Percentiles rank a stretch among this genome's conserved stretches.
Conservation (phyloP, 1,284 basidiomycete species). For the Leccinum pseudoinsigne region DNA sequence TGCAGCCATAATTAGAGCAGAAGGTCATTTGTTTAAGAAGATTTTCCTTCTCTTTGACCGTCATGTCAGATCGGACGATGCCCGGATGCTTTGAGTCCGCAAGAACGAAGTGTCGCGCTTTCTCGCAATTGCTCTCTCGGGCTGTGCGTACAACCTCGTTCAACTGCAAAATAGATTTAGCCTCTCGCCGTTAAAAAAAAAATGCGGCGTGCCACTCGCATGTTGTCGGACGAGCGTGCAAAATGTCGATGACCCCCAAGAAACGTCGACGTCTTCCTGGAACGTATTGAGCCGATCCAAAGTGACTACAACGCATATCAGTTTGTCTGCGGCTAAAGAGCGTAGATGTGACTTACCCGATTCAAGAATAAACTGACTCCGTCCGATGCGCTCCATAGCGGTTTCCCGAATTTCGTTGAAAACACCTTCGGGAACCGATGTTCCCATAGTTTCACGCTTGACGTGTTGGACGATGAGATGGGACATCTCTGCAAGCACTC, state of each 20-base stretch:
- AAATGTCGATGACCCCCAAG: neutral
- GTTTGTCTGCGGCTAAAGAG: neutral
- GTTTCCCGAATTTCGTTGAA: neutral
- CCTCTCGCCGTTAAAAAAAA: neutral
- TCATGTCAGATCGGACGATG: neutral
- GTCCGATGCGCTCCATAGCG: neutral
- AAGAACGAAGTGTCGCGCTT: neutral
- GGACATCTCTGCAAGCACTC: neutral
- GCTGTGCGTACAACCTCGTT: neutral
- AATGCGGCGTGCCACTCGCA: neutral
- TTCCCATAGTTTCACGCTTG: neutral
- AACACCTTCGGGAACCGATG: neutral
- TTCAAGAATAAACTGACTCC: neutral
- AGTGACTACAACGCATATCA: conserved; percentile 1
- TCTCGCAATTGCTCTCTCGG: neutral
- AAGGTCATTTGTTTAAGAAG: neutral
- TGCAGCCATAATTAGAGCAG: neutral
- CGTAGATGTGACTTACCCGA: neutral
- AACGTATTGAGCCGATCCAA: neutral
- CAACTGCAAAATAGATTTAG: neutral
- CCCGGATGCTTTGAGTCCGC: neutral
- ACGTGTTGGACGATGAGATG: neutral
- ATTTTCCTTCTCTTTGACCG: neutral
- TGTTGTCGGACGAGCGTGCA: neutral
- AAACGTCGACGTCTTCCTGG: neutral